Percentiles rank a stretch among this genome's conserved stretches.
phyloP scores from a whole-genome alignment of 2,329 filamentous ascomycete species.

The Ploettnerulaceae sp. region DNA sequence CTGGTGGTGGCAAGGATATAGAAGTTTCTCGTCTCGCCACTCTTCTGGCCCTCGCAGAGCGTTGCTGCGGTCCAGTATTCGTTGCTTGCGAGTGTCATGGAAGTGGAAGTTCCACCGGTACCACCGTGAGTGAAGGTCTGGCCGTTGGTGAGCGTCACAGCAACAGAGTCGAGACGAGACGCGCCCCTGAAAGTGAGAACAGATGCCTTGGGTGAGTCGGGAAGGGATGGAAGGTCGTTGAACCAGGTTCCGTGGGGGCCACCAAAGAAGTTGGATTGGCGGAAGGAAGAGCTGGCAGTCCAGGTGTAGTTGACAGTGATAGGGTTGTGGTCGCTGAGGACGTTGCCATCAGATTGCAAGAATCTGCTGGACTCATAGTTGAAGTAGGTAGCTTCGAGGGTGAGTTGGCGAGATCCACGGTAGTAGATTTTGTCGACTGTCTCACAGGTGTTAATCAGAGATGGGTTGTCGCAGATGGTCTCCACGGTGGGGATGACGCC shows the following conservation, averaged over 20 bases:
- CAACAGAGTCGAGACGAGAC: conserved; percentile 47
- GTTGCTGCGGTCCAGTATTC: conserved; percentile 47
- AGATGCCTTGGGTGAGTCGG: conserved; percentile 34
- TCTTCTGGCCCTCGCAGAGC: conserved; percentile 47
- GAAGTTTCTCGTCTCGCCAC: conserved; percentile 47
- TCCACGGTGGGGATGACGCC: conserved; percentile 42
- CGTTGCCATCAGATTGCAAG: conserved; percentile 49
- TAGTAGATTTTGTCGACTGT: conserved; percentile 61
- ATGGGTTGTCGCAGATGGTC: conserved; percentile 53
- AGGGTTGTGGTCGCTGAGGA: conserved; percentile 62
- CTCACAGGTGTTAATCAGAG: conserved; percentile 51
- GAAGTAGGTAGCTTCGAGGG: conserved; percentile 45
- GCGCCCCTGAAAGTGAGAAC: conserved; percentile 44
- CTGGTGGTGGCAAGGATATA: conserved; percentile 51
- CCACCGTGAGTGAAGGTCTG: conserved; percentile 49
- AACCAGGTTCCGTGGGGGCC: conserved; percentile 50
- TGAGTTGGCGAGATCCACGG: conserved; percentile 44
- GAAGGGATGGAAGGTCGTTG: conserved; percentile 43
- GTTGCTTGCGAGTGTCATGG: conserved; percentile 40
- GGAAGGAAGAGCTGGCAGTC: conserved; percentile 36
- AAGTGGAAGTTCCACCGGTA: conserved; percentile 41
- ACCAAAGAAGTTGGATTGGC: conserved; percentile 44
- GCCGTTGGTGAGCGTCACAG: conserved; percentile 45
- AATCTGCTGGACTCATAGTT: conserved; percentile 53
- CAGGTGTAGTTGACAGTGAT: conserved; percentile 52